These are phyloP conservation scores for Metschnikowia noctiluminum DNA, from an alignment of 805 yeast species.

Conservation along the genomic window DNA sequence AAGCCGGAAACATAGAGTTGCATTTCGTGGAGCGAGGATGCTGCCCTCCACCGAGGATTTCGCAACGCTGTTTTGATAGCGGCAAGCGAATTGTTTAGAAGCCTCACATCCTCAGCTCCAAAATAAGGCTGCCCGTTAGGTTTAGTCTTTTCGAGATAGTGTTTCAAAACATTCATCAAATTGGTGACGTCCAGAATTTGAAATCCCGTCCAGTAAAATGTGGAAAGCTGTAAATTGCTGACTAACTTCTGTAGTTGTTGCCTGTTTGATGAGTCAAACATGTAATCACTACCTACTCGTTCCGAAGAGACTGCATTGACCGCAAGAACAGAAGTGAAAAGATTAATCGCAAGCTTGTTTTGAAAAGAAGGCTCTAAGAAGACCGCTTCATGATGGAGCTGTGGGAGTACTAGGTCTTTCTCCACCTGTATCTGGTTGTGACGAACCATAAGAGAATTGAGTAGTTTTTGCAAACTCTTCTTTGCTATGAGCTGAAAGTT, in stretches of 20 bases:
- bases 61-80: constrained; percentile 48
- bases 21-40: constrained; percentile 64
- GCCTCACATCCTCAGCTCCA: constrained; percentile 32
- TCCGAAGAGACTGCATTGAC: constrained; percentile 74
- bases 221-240: constrained; percentile 59
- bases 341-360: constrained; percentile 57
- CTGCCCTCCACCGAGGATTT: constrained; percentile 56
- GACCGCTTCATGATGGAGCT: constrained; percentile 54
- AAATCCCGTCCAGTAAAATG: constrained; percentile 77
- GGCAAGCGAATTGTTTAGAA: constrained; percentile 44
- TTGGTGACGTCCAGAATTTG: constrained; percentile 54
- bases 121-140: constrained; percentile 25
- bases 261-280: constrained; percentile 63
- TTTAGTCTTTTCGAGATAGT: constrained; percentile 38
- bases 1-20: constrained; percentile 48
- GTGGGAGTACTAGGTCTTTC: constrained; percentile 54
- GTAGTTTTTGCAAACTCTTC: constrained; percentile 37
- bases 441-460: constrained; percentile 51
- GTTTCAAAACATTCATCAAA: constrained; percentile 46
- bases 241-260: constrained; percentile 53
- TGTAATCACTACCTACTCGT: constrained; percentile 61
- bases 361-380: constrained; percentile 60
- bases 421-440: constrained; percentile 56
- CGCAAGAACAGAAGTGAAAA: constrained; percentile 65
- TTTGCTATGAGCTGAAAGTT: constrained; percentile 38